These are phyloP conservation scores for Carnegiea gigantea DNA, from an alignment of 179 eudicot species.

Conservation along the genomic window DNA sequence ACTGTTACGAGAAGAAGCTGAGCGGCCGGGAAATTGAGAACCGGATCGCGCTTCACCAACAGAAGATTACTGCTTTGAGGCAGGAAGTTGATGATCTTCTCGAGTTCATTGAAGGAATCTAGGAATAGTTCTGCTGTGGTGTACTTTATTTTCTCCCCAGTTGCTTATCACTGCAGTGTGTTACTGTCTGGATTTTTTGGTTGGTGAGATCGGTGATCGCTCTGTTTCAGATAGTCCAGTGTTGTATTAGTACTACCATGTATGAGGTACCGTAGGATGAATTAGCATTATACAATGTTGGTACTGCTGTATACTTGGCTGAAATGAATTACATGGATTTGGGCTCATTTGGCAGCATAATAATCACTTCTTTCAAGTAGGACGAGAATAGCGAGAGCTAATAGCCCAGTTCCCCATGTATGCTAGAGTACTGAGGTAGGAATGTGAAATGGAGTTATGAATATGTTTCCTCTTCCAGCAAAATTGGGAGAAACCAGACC, in stretches of 20 bases:
- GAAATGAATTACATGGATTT: neutral
- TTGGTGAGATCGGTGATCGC: neutral
- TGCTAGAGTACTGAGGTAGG: no score
- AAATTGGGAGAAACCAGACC: no score
- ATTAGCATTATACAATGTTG: neutral
- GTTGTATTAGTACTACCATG: neutral
- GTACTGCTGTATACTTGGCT: neutral
- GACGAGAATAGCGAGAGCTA: neutral
- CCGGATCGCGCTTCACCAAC: constrained; percentile 73
- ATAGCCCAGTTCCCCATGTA: no score
- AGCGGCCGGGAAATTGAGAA: constrained; percentile 81
- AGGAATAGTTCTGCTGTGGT: constrained; percentile 4
- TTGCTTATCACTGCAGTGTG: constrained; percentile 14
- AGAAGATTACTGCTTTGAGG: constrained; percentile 65
- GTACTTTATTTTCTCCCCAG: neutral
- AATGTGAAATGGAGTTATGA: no score
- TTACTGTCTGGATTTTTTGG: constrained; percentile 5
- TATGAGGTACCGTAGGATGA: neutral
- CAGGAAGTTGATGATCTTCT: constrained; percentile 91
- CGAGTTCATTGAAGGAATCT: constrained; percentile 75
- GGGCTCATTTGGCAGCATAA: neutral
- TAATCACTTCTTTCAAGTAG: neutral
- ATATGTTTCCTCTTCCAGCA: no score
- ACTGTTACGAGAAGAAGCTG: constrained; percentile 72
- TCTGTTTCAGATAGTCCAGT: neutral